phyloP scores from a whole-genome alignment of 768 basidiomycete species.

The Tylopilus rubrobrunneus region DNA sequence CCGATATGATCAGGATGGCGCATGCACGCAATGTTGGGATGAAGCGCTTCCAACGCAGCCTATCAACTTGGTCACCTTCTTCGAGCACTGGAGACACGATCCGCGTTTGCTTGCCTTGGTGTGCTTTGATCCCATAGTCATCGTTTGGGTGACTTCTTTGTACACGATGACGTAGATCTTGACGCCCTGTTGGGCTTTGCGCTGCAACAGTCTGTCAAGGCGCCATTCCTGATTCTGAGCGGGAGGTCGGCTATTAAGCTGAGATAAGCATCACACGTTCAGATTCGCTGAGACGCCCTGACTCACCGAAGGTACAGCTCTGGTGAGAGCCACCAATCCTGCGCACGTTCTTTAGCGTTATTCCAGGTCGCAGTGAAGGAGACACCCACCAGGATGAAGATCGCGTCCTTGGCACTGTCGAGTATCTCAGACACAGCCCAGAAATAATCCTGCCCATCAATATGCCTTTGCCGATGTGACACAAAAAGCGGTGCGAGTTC shows the following conservation, averaged over 20 bases:
- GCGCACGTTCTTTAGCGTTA: constrained; percentile 3
- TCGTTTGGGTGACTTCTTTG: constrained; percentile 94
- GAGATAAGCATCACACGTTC: constrained; percentile 10
- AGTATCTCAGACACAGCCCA: constrained; percentile 90
- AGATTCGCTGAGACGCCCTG: background rate
- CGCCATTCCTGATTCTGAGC: constrained; percentile 84
- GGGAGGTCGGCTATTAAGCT: constrained; percentile 58
- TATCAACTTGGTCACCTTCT: constrained; percentile 24
- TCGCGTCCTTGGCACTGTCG: constrained; percentile 74
- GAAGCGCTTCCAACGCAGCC: constrained; percentile 75
- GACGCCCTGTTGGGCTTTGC: constrained; percentile 91
- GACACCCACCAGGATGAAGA: constrained; percentile 73
- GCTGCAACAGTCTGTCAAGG: constrained; percentile 77
- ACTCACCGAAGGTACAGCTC: constrained; percentile 80
- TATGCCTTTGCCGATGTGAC: constrained; percentile 48
- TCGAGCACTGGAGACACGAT: background rate
- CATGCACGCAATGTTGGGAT: constrained; percentile 85
- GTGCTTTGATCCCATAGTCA: constrained; percentile 83
- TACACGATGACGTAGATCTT: constrained; percentile 90
- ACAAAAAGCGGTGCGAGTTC: background rate
- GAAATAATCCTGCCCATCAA: constrained; percentile 97
- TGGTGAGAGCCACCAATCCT: constrained; percentile 95
- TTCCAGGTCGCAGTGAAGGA: background rate
- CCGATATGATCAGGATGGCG: constrained; percentile 90
- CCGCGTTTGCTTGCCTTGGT: constrained; percentile 53